A percentile compares a stretch with the other conserved stretches of the same genome.
phyloP scores from a whole-genome alignment of 768 basidiomycete species.

The Pleurotus platypus region DNA sequence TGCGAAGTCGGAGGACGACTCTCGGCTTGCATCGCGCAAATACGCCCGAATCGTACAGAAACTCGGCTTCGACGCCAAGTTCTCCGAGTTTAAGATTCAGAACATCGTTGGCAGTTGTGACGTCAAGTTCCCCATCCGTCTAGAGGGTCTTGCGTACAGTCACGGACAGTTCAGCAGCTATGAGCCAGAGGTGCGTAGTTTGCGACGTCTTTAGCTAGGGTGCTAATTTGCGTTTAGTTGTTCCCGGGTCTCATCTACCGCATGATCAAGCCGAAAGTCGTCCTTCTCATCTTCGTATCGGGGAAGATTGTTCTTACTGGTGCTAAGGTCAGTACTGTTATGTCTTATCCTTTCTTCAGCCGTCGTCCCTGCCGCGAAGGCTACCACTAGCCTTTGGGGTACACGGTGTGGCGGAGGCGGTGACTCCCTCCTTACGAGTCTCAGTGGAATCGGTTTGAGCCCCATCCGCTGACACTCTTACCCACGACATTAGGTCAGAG shows the following conservation, averaged over 20 bases:
- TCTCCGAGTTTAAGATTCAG: conserved; percentile 99
- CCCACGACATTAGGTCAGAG: conserved; percentile 66
- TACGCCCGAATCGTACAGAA: conserved; percentile 99
- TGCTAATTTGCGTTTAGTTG: conserved; percentile 46
- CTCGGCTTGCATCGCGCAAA: conserved; percentile 93
- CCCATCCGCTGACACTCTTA: conserved; percentile 42
- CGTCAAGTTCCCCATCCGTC: conserved; percentile 96
- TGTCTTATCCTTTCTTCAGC: conserved; percentile 11
- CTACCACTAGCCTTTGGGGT: conserved; percentile 26
- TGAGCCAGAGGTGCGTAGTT: conserved; percentile 82
- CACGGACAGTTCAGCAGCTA: conserved; percentile 99
- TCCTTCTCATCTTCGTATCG: conserved; percentile 96
- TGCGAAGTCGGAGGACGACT: conserved; percentile 98
- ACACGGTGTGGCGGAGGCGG: conserved; percentile 21
- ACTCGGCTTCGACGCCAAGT: conserved; percentile 98
- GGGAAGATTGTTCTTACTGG: conserved; percentile 99
- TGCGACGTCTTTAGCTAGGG: not conserved
- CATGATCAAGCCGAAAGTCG: conserved; percentile 99
- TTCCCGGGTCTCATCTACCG: conserved; percentile 99
- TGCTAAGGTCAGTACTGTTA: conserved; percentile 76
- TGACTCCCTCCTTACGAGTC: not conserved
- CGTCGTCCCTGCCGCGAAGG: conserved; percentile 22
- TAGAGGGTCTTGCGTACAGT: conserved; percentile 95
- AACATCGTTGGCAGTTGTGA: conserved; percentile 99
- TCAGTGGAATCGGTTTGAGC: conserved; percentile 46